Conservation (phyloP, 768 basidiomycete species). For the Gloeopeniophorella convolvens region DNA sequence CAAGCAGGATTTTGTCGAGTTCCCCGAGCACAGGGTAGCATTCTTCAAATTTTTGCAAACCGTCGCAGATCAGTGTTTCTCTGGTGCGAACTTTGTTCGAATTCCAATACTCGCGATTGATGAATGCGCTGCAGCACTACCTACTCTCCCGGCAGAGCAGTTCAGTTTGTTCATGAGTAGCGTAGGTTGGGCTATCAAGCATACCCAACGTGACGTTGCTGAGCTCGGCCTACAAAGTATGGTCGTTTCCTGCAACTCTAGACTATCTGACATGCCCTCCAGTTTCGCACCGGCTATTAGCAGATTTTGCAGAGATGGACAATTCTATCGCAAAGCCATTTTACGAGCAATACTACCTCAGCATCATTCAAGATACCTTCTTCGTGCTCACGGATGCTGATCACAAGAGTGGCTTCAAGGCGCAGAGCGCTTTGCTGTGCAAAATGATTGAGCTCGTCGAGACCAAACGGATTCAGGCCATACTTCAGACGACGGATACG, state of each 20-base stretch:
- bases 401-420: slow-evolving; percentile 98
- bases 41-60: slow-evolving; percentile 95
- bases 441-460: slow-evolving; percentile 92
- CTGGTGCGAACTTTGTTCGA: slow-evolving; percentile 49
- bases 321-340: slow-evolving; percentile 78
- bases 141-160: slow-evolving; percentile 78
- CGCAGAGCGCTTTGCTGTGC: slow-evolving; percentile 87
- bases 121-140: slow-evolving; percentile 50
- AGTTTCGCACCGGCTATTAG: slow-evolving; percentile 63
- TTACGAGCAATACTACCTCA: slow-evolving; percentile 95
- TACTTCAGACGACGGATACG: slow-evolving; percentile 75
- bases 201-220: slow-evolving; percentile 97
- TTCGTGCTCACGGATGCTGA: slow-evolving; percentile 96
- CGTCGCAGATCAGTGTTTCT: slow-evolving; percentile 92
- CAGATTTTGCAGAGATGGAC: slow-evolving; percentile 86
- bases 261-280: slow-evolving; percentile 9
- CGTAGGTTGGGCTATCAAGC: slow-evolving; percentile 98
- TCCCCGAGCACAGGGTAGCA: slow-evolving; percentile 92
- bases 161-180: slow-evolving; percentile 99
- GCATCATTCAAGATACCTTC: slow-evolving; percentile 92
- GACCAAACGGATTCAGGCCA: slow-evolving; percentile 65
- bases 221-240: slow-evolving; percentile 84
- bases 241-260: slow-evolving; percentile 25
- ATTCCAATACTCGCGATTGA: background rate
- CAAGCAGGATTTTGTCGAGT: slow-evolving; percentile 99